These are phyloP conservation scores for Lodderomyces margitis DNA, from an alignment of 1,139 yeast species.

Conservation along the genomic window DNA sequence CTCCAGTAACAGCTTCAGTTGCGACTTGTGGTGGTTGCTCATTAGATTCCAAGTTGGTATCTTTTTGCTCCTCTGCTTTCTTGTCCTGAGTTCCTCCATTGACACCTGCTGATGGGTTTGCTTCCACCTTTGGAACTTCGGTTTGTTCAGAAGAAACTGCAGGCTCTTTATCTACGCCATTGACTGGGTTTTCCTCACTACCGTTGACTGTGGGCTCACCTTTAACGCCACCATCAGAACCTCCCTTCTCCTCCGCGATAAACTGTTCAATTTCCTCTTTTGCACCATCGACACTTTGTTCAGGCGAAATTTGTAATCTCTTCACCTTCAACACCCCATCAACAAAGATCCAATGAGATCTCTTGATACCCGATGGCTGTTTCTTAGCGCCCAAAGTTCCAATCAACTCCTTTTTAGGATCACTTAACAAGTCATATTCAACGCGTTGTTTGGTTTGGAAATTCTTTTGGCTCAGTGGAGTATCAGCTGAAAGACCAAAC, in stretches of 20 bases:
- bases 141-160: neutral
- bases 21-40: neutral
- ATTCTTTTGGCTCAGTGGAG: conserved; percentile 69
- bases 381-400: conserved; percentile 81
- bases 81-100: conserved; percentile 13
- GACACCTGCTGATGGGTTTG: conserved; percentile 10
- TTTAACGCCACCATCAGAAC: conserved; percentile 7
- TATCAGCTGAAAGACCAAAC: conserved; percentile 72
- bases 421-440: conserved; percentile 73
- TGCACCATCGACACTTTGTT: conserved; percentile 65
- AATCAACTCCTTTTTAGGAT: conserved; percentile 68
- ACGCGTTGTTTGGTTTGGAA: conserved; percentile 72
- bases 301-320: conserved; percentile 75
- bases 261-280: conserved; percentile 49
- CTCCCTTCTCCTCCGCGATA: conserved; percentile 13
- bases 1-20: neutral
- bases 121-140: conserved; percentile 2
- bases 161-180: neutral
- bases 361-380: conserved; percentile 68
- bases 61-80: conserved; percentile 11
- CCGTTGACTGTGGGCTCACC: conserved; percentile 9
- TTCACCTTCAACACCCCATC: conserved; percentile 70
- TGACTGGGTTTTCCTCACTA: neutral
- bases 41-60: neutral
- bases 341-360: conserved; percentile 88